Percentiles rank a stretch among this genome's conserved stretches.
Evolutionary conservation across 2,329 filamentous ascomycete genomes (phyloP).

Genomic region (Fusarium scirpi): DNA sequence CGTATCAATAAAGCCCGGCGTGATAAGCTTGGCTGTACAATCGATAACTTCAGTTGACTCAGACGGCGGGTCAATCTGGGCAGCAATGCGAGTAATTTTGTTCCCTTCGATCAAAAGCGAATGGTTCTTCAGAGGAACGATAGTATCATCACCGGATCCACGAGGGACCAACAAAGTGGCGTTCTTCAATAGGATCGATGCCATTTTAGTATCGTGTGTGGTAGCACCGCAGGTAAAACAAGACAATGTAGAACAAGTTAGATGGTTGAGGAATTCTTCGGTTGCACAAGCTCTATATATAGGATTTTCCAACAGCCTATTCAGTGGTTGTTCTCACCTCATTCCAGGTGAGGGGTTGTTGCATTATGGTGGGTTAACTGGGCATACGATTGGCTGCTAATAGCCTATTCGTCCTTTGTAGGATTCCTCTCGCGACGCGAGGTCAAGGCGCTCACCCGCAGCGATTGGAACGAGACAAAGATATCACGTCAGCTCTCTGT

Average conservation of each 20-base stretch:
- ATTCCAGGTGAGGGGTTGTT: not conserved
- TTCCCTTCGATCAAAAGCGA: conserved; percentile 7
- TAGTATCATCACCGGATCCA: not conserved
- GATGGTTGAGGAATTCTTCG: not conserved
- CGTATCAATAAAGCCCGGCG: conserved; percentile 6
- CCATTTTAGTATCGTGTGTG: accelerated
- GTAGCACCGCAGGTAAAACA: accelerated
- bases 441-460: not conserved
- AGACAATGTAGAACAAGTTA: not conserved
- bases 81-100: conserved; percentile 1
- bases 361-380: not conserved
- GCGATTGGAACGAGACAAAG: not conserved
- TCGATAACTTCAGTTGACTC: conserved; percentile 7
- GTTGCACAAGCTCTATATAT: not conserved
- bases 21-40: conserved; percentile 2
- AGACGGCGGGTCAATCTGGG: not conserved
- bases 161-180: conserved; percentile 12
- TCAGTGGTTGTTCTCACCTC: not conserved
- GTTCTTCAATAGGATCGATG: not conserved
- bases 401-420: not conserved
- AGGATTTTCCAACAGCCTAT: not conserved
- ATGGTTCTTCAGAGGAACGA: conserved; percentile 7
- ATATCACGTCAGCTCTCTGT: not conserved
- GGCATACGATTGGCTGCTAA: not conserved
- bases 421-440: not conserved